phyloP scores from a whole-genome alignment of 805 yeast genomes.

The Nakazawaea ernobii region DNA sequence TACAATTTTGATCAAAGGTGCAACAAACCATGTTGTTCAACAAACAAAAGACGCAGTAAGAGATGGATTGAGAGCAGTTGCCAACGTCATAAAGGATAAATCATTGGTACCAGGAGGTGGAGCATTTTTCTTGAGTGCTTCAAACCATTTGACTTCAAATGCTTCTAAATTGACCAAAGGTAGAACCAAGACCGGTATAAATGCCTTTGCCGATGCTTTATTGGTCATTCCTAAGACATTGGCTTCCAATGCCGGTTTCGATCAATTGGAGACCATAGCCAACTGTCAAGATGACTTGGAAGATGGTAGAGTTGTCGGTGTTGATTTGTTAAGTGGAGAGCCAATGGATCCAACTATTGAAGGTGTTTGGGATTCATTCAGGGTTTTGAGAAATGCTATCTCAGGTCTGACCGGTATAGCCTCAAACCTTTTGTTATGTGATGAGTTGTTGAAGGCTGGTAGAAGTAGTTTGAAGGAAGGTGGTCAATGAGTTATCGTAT shows the following conservation, averaged over 20 bases:
- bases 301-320: conserved; percentile 82
- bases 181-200: conserved; percentile 81
- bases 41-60: conserved; percentile 97
- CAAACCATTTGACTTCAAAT: conserved; percentile 53
- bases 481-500: conserved; percentile 2
- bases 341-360: conserved; percentile 92
- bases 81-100: conserved; percentile 83
- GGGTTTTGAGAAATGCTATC: conserved; percentile 90
- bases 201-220: conserved; percentile 90
- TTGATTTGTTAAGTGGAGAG: conserved; percentile 87
- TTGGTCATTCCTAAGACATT: conserved; percentile 90
- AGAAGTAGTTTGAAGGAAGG: conserved; percentile 81
- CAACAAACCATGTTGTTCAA: conserved; percentile 79
- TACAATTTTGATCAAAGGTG: conserved; percentile 89
- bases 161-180: conserved; percentile 66
- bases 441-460: conserved; percentile 95
- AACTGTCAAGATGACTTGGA: conserved; percentile 84
- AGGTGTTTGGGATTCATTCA: conserved; percentile 94
- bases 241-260: conserved; percentile 89
- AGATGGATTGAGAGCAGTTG: conserved; percentile 93
- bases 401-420: conserved; percentile 94
- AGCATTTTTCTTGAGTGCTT: conserved; percentile 83
- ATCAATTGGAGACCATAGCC: conserved; percentile 82
- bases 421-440: conserved; percentile 86
- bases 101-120: conserved; percentile 96